Percentiles rank a stretch among this genome's conserved stretches.
Conservation (phyloP, 73 alveolate species). For the Uronychia setigera region DNA sequence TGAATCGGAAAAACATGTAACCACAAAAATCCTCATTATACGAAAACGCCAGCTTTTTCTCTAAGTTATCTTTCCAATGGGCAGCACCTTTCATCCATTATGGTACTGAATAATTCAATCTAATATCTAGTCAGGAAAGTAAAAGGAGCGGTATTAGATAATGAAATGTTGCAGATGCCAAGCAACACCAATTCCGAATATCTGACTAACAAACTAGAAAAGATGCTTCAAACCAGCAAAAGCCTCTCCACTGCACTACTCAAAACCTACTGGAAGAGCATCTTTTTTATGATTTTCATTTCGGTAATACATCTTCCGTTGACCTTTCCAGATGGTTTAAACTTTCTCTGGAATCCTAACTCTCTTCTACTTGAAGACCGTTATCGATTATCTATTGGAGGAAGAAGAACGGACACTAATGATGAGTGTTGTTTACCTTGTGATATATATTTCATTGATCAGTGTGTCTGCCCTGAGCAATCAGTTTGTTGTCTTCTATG, state of each 20-base stretch:
- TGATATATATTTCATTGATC: not conserved
- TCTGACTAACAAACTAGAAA: not conserved
- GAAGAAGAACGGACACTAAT: not conserved
- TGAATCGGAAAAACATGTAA: too few species aligned
- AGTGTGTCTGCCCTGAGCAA: not conserved
- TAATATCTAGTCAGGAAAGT: too few species aligned
- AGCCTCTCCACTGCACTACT: not conserved
- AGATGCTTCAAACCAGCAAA: not conserved
- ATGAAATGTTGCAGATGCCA: not conserved
- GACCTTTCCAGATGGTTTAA: not conserved
- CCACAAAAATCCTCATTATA: not conserved
- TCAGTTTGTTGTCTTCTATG: not conserved
- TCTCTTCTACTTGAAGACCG: not conserved
- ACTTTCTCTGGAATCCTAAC: not conserved
- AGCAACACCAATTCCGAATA: not conserved
- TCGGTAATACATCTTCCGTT: not conserved
- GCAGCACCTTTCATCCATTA: too few species aligned
- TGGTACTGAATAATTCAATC: too few species aligned
- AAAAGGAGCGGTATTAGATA: not conserved
- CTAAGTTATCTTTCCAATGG: too few species aligned
- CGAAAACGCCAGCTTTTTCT: too few species aligned
- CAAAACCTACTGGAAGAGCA: not conserved
- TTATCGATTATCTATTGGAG: not conserved
- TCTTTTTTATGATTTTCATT: not conserved
- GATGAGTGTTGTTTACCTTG: not conserved